Evolutionary conservation across 352 stramenopile genomes (phyloP).

Genomic region (Phytophthora syringae): DNA sequence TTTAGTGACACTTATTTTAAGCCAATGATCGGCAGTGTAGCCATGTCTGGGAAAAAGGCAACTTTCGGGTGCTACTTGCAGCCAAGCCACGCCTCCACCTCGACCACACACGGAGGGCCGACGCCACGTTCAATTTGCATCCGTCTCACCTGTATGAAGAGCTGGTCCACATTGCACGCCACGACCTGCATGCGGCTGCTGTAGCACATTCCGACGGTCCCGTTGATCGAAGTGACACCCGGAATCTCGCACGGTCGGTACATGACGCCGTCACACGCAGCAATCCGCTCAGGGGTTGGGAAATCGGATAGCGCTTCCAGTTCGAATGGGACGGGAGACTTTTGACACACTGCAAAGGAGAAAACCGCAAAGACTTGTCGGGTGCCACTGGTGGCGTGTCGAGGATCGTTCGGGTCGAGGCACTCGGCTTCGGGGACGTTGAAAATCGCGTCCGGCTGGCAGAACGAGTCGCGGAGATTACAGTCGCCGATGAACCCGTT

Average conservation of each 20-base stretch:
- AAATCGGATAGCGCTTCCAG: slow-evolving; percentile 17
- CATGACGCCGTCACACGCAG: slow-evolving; percentile 15
- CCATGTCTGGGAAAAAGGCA: not conserved
- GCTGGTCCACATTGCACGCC: slow-evolving; percentile 23
- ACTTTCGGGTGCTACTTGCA: slow-evolving; percentile 8
- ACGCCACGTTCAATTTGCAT: slow-evolving; percentile 23
- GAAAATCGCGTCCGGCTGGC: slow-evolving; percentile 5
- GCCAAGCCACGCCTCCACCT: slow-evolving; percentile 29
- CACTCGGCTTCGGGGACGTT: slow-evolving; percentile 19
- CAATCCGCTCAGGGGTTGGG: slow-evolving; percentile 5
- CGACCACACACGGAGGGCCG: slow-evolving; percentile 4
- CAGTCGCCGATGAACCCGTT: slow-evolving; percentile 29
- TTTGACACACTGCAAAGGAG: slow-evolving; percentile 14
- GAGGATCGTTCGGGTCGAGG: slow-evolving; percentile 10
- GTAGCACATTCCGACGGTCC: slow-evolving; percentile 28
- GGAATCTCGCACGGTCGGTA: slow-evolving; percentile 32
- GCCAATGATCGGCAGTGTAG: too few relatives aligned
- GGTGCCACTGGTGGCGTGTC: slow-evolving; percentile 12
- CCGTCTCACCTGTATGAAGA: slow-evolving; percentile 19
- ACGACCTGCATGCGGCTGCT: slow-evolving; percentile 37
- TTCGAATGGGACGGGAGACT: slow-evolving; percentile 11
- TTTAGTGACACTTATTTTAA: too few relatives aligned
- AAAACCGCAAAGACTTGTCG: slow-evolving; percentile 14
- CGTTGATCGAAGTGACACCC: slow-evolving; percentile 11
- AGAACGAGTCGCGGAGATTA: slow-evolving; percentile 22